These are phyloP conservation scores for Didymella pomorum DNA, from an alignment of 2,329 filamentous ascomycete genomes.

Conservation along the genomic window DNA sequence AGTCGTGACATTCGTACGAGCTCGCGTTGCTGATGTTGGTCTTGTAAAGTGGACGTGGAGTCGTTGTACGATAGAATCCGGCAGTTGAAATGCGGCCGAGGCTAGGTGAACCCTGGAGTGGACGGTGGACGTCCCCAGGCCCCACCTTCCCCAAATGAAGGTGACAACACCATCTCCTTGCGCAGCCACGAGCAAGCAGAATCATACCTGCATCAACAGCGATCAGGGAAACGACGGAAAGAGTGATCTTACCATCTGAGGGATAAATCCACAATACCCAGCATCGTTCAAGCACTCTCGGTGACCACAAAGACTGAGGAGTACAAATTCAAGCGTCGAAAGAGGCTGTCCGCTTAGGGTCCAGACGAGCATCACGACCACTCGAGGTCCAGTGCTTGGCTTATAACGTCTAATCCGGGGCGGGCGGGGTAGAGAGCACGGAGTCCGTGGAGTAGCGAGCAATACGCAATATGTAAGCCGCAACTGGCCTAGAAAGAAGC, in stretches of 20 bases:
- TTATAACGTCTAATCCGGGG: background rate
- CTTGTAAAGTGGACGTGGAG: background rate
- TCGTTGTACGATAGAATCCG: constrained; percentile 3
- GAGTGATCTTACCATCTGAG: background rate
- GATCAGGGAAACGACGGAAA: too few species aligned
- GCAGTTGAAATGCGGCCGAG: constrained; percentile 1
- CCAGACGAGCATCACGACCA: constrained; percentile 2
- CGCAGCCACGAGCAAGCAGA: too few species aligned
- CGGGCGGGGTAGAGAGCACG: background rate
- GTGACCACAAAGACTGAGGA: background rate
- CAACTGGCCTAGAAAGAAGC: background rate
- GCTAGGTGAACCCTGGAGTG: background rate
- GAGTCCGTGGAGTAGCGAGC: background rate
- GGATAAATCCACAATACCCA: background rate
- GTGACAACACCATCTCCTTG: background rate
- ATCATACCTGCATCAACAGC: too few species aligned
- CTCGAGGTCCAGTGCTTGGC: background rate
- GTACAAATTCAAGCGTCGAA: background rate
- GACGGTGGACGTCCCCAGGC: background rate
- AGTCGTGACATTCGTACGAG: background rate
- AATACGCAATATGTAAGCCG: background rate
- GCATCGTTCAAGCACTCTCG: too few species aligned
- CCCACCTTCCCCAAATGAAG: background rate
- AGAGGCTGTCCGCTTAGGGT: background rate
- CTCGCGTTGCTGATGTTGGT: background rate